Evolutionary conservation across 345 rosid genomes (phyloP), one percentile per base, ranked within the genome.

Genomic region (Gossypium turneri): DNA sequence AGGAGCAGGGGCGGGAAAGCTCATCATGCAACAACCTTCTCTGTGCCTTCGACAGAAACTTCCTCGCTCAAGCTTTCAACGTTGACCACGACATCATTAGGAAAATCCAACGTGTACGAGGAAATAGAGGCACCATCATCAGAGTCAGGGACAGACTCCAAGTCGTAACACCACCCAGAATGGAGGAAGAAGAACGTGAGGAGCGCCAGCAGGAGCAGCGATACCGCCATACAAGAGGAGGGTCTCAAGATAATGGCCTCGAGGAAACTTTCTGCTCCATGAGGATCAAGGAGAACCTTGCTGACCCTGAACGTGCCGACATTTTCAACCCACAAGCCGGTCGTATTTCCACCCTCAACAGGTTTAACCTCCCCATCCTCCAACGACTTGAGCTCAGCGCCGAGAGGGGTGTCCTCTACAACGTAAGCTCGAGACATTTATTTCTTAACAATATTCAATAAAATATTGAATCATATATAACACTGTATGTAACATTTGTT

Each of bases 251-350:
- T 20, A 92, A 92, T 62, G 98, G 95, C 56, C 19, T 88, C 45
- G 97, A 90, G 73, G 97, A 94, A 85, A 92, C 95, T 25, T 29
- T 86, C 67, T 92, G 95, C 88, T 71, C 84, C 77, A 79, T 89
- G 89, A 88, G 84, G 73, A 57, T 86, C 13, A 78, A 53, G 70
- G 92, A 87, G 79, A 88, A 89, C 87, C 86, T 92, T 17, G 92
- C 81, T 7, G 82, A 89, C 60, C 92, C 90, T 1, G 67, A 87
- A 20, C 83, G 85, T 15, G 87, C 91, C 55, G 94, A 92, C 74
- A 44, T 87, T 16, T 90, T 78, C 83, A 79, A 79, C 73, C 94
- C 87, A 0, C 79, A 74, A 58, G 86, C 84, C 3, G 98, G 95
- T 2, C 90, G 82, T 74, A 52, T 90, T 43, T 79, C 77, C 73